Conservation (phyloP, 139 green algal genomes). For the Chlorella sorokiniana region DNA sequence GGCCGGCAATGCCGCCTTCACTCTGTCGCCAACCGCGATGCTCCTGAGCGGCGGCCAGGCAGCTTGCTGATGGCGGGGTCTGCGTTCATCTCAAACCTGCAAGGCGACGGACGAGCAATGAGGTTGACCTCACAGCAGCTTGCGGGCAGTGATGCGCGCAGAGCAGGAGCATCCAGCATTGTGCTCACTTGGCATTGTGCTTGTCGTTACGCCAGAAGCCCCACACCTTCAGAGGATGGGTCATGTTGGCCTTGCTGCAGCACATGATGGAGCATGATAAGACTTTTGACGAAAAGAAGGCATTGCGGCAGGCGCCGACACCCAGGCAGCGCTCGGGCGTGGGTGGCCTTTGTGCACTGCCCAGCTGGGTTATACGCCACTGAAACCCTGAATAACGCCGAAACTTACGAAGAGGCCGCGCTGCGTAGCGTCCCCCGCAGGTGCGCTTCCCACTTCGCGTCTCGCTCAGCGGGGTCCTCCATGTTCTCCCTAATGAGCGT, state of each 20-base stretch:
- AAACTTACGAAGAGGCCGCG: conserved; percentile 30
- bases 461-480: conserved; percentile 32
- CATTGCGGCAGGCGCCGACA: not conserved
- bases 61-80: conserved; percentile 14
- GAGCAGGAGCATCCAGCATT: not conserved
- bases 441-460: conserved; percentile 37
- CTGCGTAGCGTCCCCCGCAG: conserved; percentile 1
- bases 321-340: not conserved
- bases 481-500: conserved; percentile 34
- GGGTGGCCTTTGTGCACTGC: not conserved
- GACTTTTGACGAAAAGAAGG: not conserved
- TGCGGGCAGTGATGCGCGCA: not conserved
- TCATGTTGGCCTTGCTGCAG: conserved; percentile 41
- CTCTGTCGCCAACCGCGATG: not conserved
- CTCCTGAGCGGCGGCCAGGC: not conserved
- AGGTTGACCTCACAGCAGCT: not conserved
- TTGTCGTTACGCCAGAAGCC: conserved; percentile 49
- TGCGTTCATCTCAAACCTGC: conserved; percentile 5
- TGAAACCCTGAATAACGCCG: too few relatives aligned
- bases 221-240: conserved; percentile 43
- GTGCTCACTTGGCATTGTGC: conserved; percentile 27
- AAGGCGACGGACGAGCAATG: not conserved
- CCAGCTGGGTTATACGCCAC: not conserved
- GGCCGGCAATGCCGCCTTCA: too few relatives aligned
- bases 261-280: not conserved